Conservation (phyloP, 106 monocot genomes). For the Hemerocallis citrina region DNA sequence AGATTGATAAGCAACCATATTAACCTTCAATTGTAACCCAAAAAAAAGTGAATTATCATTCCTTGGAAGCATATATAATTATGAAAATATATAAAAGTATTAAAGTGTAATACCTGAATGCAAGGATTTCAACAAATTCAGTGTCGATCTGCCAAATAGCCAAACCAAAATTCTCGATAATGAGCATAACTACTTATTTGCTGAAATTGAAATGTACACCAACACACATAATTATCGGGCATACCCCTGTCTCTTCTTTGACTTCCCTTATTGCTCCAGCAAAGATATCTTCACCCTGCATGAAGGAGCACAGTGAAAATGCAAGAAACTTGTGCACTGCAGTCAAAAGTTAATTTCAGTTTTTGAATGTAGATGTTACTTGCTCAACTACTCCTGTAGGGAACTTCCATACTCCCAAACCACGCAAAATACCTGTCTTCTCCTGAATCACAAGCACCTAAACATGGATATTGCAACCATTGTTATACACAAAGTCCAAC, state of each 20-base stretch:
- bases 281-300: conserved; percentile 84
- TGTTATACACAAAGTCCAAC: not conserved
- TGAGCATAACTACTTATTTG: not conserved
- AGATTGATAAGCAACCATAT: too few species aligned
- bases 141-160: conserved; percentile 58
- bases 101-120: conserved; percentile 55
- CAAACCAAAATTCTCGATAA: not conserved
- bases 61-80: not conserved
- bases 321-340: not conserved
- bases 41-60: too few species aligned
- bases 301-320: not conserved
- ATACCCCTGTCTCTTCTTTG: conserved; percentile 98
- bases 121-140: conserved; percentile 88
- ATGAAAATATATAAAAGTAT: not conserved
- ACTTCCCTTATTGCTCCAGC: conserved; percentile 77
- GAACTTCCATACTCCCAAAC: conserved; percentile 80
- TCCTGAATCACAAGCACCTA: conserved; percentile 95
- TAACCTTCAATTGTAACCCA: too few species aligned
- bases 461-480: conserved; percentile 8
- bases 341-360: not conserved
- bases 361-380: conserved; percentile 26
- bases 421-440: conserved; percentile 56
- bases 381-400: conserved; percentile 87
- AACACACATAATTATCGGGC: conserved; percentile 4
- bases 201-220: not conserved